Evolutionary conservation across 1,284 basidiomycete genomes (phyloP), one percentile per base, ranked within the genome.

Genomic region (Cystobasidium sp.): DNA sequence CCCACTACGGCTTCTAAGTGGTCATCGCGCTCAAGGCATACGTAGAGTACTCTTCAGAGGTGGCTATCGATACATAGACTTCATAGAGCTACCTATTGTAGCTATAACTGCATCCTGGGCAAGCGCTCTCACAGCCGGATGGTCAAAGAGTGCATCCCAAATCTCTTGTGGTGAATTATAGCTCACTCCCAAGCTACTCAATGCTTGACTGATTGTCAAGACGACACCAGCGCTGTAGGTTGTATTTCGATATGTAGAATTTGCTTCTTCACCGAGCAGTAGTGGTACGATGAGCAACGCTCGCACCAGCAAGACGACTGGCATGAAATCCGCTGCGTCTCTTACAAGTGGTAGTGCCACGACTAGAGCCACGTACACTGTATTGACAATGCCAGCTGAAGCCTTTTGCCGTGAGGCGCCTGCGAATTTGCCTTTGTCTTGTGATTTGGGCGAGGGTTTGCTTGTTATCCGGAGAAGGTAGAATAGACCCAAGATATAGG

Each of bases 1-100:
- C 63, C 43, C 58, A 47, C 31, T 66, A 66, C 37, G 71, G 71
- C 49, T 71, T 71, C 49, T 71, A 71, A n/a, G n/a, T n/a, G n/a
- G n/a, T n/a, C n/a, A n/a, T n/a, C n/a, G n/a, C n/a, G n/a, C n/a
- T n/a, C n/a, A n/a, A n/a, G n/a, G n/a, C n/a, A n/a, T n/a, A n/a
- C n/a, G n/a, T n/a, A n/a, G n/a, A n/a, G n/a, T n/a, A n/a, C n/a
- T n/a, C n/a, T n/a, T n/a, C n/a, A n/a, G n/a, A n/a, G n/a, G n/a
- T n/a, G n/a, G 67, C 24, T 51, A 8, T 52, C 24, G 6, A 31
- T 18, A 53, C 43, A 20, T 31, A 53, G 14, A n/a, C 10, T 64
- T 22, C 2, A 58, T 44, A 46, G 46, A 7, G 47, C 22, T 18
- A 37, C 53, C 51, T 22, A 37, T 39, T 18, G n/a, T 5, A 24